phyloP scores from a whole-genome alignment of 768 basidiomycete species.

The Xerocomellus amylosporus region DNA sequence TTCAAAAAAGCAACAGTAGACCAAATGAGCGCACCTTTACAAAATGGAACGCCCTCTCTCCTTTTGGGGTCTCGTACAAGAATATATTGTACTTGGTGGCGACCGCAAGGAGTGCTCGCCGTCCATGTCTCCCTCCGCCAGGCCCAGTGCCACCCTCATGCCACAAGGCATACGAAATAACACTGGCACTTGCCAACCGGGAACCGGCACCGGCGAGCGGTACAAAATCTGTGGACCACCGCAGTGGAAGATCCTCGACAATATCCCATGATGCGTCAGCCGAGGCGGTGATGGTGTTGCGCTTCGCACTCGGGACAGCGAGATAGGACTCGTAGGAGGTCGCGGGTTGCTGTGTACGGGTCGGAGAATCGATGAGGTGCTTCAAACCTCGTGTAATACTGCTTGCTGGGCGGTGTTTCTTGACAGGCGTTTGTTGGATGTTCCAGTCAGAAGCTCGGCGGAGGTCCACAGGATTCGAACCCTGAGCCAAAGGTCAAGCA shows the following conservation, averaged over 20 bases:
- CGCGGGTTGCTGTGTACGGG: constrained; percentile 25
- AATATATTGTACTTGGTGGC: constrained; percentile 72
- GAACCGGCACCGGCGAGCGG: constrained; percentile 70
- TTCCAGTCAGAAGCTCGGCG: constrained; percentile 51
- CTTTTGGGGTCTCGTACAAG: constrained; percentile 78
- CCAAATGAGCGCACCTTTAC: constrained; percentile 50
- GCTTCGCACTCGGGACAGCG: constrained; percentile 27
- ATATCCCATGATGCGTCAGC: constrained; percentile 67
- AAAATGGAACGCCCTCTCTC: constrained; percentile 79
- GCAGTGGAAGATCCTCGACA: constrained; percentile 66
- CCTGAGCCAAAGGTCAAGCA: constrained; percentile 36
- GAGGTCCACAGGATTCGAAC: constrained; percentile 59
- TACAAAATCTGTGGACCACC: constrained; percentile 87
- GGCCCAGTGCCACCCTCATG: constrained; percentile 48
- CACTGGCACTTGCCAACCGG: constrained; percentile 53
- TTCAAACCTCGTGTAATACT: constrained; percentile 65
- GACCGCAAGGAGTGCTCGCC: constrained; percentile 60
- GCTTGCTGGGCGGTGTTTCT: constrained; percentile 50
- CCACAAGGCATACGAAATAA: constrained; percentile 70
- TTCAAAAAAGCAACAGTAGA: not conserved
- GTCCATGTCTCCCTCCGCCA: constrained; percentile 46
- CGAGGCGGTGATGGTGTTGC: constrained; percentile 31
- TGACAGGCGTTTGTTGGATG: constrained; percentile 44
- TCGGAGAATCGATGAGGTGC: constrained; percentile 46
- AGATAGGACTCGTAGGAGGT: constrained; percentile 31